Evolutionary conservation across 331 rosid genomes (phyloP).

Genomic region (Saraca asoca): DNA sequence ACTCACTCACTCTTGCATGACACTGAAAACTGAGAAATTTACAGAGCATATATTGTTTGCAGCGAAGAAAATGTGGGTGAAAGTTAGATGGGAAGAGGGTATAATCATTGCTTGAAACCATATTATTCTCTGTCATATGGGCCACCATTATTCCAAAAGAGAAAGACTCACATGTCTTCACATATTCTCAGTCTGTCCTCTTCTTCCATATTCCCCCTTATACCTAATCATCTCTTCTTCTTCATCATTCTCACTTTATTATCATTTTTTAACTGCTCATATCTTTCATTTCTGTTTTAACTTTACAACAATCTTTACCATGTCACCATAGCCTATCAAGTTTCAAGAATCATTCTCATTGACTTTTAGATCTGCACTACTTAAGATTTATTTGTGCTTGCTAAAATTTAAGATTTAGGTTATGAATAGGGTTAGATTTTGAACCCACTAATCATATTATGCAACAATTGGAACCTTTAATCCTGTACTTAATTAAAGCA

Average conservation of each 20-base stretch:
- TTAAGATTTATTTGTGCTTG: too few species aligned
- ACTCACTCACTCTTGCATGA: conserved; percentile 36
- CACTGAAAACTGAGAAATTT: conserved; percentile 41
- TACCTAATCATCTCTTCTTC: conserved; percentile 38
- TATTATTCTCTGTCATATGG: conserved; percentile 67
- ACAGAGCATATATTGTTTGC: conserved; percentile 23
- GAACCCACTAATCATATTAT: conserved; percentile 34
- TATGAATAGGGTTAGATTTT: not conserved
- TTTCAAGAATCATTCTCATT: not conserved
- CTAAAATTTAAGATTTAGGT: not conserved
- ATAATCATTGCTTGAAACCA: conserved; percentile 61
- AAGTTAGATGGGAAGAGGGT: conserved; percentile 19
- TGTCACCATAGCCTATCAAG: not conserved
- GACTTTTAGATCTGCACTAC: too few species aligned
- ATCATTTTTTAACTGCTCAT: conserved; percentile 21
- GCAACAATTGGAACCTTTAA: not conserved
- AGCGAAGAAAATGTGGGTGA: conserved; percentile 24
- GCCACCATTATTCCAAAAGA: conserved; percentile 56
- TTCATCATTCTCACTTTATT: conserved; percentile 15
- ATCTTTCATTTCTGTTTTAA: not conserved
- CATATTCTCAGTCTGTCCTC: conserved; percentile 50
- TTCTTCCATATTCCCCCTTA: conserved; percentile 45
- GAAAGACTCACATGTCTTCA: conserved; percentile 64
- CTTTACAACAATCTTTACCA: not conserved
- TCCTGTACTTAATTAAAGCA: not conserved